Percentiles rank a stretch among this genome's conserved stretches.
phyloP scores from a whole-genome alignment of 345 rosid genomes.

The Salix suchowensis region DNA sequence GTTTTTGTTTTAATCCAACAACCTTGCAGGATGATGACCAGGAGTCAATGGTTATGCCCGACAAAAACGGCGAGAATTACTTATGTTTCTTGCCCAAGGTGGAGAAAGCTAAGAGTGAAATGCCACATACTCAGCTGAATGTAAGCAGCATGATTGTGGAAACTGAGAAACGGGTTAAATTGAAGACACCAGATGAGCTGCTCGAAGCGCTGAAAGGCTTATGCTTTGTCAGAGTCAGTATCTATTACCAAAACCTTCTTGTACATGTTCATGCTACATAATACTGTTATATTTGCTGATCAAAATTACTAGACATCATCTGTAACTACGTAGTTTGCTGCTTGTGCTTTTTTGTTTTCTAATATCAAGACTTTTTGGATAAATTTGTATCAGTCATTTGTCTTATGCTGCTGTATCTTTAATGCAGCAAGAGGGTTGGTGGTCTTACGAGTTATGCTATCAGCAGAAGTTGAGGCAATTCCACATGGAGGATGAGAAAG shows the following conservation, averaged over 20 bases:
- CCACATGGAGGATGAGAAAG: constrained; percentile 73
- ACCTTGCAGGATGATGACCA: constrained; percentile 61
- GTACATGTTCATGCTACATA: constrained; percentile 4
- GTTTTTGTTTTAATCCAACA: constrained; percentile 1
- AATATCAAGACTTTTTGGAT: background rate
- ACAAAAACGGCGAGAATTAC: constrained; percentile 55
- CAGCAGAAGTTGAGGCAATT: constrained; percentile 51
- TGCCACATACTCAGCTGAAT: constrained; percentile 45
- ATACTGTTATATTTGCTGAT: background rate
- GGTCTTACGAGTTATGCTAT: constrained; percentile 94
- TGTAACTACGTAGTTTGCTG: background rate
- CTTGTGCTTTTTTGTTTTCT: background rate
- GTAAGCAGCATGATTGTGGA: constrained; percentile 74
- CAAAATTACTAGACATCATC: background rate
- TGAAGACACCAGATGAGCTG: constrained; percentile 89
- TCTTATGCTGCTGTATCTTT: background rate
- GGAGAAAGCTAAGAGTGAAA: constrained; percentile 52
- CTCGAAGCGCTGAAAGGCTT: constrained; percentile 57
- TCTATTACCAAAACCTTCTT: constrained; percentile 1
- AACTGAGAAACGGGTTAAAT: constrained; percentile 55
- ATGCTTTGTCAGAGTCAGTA: constrained; percentile 63
- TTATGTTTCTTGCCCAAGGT: constrained; percentile 81
- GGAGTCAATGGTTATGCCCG: constrained; percentile 64
- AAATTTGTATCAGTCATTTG: background rate
- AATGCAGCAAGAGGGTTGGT: constrained; percentile 98